Evolutionary conservation across 768 basidiomycete species (phyloP).

Genomic region (Pulveroboletus sp.): DNA sequence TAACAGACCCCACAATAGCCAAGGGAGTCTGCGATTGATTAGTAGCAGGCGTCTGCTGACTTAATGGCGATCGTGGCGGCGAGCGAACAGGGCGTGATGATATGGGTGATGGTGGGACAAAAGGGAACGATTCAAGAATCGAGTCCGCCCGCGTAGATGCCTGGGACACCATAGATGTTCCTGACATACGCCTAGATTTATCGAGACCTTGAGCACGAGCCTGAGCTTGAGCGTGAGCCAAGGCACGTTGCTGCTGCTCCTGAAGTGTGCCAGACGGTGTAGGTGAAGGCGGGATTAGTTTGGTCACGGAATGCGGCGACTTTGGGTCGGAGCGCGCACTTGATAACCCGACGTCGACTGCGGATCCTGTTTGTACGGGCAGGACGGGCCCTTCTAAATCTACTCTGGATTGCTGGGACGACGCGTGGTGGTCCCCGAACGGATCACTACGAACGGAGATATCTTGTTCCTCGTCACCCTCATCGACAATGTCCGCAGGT

Average conservation of each 20-base stretch:
- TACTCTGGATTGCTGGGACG: constrained; percentile 19
- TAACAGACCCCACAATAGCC: background rate
- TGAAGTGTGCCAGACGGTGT: constrained; percentile 40
- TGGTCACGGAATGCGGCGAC: constrained; percentile 55
- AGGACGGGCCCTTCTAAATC: constrained; percentile 38
- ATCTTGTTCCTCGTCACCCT: constrained; percentile 37
- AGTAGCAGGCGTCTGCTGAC: constrained; percentile 49
- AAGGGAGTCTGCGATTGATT: constrained; percentile 8
- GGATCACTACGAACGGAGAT: constrained; percentile 42
- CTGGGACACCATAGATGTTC: constrained; percentile 62
- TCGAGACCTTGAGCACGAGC: constrained; percentile 51
- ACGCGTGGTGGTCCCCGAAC: constrained; percentile 55
- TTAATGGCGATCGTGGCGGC: constrained; percentile 70
- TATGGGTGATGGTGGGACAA: constrained; percentile 86
- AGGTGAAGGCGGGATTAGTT: constrained; percentile 49
- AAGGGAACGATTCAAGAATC: constrained; percentile 82
- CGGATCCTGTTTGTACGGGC: constrained; percentile 53
- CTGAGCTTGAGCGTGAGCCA: constrained; percentile 58
- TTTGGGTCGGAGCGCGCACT: constrained; percentile 38
- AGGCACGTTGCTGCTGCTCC: constrained; percentile 64
- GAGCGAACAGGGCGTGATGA: constrained; percentile 75
- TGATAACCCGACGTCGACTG: constrained; percentile 50
- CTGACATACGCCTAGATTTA: constrained; percentile 49
- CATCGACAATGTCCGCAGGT: constrained; percentile 57
- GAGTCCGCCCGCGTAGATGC: constrained; percentile 76